These are phyloP conservation scores for Epichloe uncinata DNA, from an alignment of 2,329 filamentous ascomycete species.

Conservation along the genomic window DNA sequence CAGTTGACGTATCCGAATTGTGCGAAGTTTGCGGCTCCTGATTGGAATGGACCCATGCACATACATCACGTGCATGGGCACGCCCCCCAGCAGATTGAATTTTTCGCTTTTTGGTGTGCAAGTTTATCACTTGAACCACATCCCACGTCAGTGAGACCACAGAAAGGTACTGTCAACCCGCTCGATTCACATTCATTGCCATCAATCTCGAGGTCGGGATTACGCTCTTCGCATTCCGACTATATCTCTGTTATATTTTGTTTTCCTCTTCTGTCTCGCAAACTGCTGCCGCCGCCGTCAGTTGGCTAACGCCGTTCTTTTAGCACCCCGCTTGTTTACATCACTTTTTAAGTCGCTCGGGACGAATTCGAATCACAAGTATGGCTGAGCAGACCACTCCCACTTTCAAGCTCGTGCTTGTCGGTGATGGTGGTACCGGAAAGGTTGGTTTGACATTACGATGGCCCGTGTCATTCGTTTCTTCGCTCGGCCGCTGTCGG, in stretches of 20 bases:
- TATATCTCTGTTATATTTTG: conserved; percentile 1
- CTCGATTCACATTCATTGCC: conserved; percentile 12
- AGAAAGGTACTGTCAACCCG: conserved; percentile 10
- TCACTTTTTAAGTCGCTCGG: conserved; percentile 15
- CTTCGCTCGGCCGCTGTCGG: conserved; percentile 7
- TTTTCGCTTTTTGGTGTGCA: conserved; percentile 27
- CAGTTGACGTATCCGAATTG: conserved; percentile 10
- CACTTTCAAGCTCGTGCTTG: conserved; percentile 99
- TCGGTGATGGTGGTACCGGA: conserved; percentile 97
- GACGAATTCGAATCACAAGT: conserved; percentile 19
- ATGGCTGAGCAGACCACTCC: conserved; percentile 60
- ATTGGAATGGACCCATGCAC: conserved; percentile 7
- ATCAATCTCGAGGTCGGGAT: conserved; percentile 7
- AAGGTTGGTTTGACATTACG: conserved; percentile 50
- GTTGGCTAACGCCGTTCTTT: conserved; percentile 20
- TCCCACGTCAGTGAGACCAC: conserved; percentile 15
- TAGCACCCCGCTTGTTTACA: conserved; percentile 36
- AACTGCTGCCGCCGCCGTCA: conserved; percentile 5
- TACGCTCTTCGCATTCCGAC: not conserved
- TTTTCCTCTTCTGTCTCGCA: not conserved
- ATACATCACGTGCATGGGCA: conserved; percentile 22
- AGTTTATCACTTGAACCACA: conserved; percentile 23
- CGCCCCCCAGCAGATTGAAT: conserved; percentile 25
- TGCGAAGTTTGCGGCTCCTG: conserved; percentile 2
- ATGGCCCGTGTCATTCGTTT: conserved; percentile 4